Percentiles rank a stretch among this genome's conserved stretches.
phyloP scores from a whole-genome alignment of 1,284 basidiomycete genomes.

The Rugosomyces carneus region DNA sequence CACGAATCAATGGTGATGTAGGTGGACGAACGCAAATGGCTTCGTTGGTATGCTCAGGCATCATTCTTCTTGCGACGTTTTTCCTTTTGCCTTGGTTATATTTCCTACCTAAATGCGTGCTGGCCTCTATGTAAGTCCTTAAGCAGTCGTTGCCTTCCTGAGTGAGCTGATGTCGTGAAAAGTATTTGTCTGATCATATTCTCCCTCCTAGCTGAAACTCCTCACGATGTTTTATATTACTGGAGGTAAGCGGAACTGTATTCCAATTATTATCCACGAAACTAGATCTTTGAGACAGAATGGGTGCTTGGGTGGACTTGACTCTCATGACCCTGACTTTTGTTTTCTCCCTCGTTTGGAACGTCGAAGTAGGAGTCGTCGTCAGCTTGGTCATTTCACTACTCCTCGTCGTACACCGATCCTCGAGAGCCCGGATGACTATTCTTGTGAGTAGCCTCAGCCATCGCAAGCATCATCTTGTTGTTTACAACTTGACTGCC shows the following conservation, averaged over 20 bases:
- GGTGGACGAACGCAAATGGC: conserved; percentile 88
- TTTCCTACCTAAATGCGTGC: conserved; percentile 76
- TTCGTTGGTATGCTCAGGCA: conserved; percentile 67
- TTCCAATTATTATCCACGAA: neutral
- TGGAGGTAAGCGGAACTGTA: conserved; percentile 51
- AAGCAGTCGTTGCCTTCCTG: conserved; percentile 4
- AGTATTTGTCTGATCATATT: conserved; percentile 83
- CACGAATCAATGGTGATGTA: conserved; percentile 80
- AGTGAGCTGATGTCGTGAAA: conserved; percentile 2
- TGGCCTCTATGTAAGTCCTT: conserved; percentile 64
- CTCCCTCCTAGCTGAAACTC: conserved; percentile 78
- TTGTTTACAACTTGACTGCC: neutral
- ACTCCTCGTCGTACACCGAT: conserved; percentile 81
- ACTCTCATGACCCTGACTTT: conserved; percentile 83
- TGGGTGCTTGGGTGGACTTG: conserved; percentile 85
- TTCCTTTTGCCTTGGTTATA: conserved; percentile 79
- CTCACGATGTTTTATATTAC: conserved; percentile 81
- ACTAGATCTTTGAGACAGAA: conserved; percentile 36
- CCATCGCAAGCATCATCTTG: neutral
- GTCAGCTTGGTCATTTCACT: conserved; percentile 82
- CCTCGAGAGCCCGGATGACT: conserved; percentile 59
- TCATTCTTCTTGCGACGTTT: conserved; percentile 81
- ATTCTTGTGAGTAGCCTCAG: conserved; percentile 33
- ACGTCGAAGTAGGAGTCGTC: conserved; percentile 80
- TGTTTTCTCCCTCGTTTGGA: conserved; percentile 72